These are phyloP conservation scores for Cyberlindnera saturnus DNA, from an alignment of 805 yeast genomes.

Conservation along the genomic window DNA sequence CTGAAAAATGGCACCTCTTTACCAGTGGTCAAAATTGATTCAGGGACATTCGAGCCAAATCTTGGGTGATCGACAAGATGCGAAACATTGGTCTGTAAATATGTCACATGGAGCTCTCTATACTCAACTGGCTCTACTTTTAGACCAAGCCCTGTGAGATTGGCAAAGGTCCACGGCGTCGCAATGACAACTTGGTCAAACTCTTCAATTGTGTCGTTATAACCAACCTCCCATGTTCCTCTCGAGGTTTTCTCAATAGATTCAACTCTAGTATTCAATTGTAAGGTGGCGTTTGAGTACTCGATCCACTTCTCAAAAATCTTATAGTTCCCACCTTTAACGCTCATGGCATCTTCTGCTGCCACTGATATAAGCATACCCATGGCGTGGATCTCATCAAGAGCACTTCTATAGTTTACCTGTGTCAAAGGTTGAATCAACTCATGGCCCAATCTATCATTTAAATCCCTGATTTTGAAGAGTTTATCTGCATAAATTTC, in stretches of 20 bases:
- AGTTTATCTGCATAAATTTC: background rate
- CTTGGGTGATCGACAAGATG: conserved; percentile 16
- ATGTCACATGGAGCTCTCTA: conserved; percentile 33
- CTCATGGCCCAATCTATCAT: conserved; percentile 12
- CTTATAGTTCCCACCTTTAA: conserved; percentile 40
- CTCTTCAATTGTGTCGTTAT: conserved; percentile 6
- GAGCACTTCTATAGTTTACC: conserved; percentile 37
- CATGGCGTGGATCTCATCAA: conserved; percentile 36
- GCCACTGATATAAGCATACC: conserved; percentile 36
- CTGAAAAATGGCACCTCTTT: conserved; percentile 27
- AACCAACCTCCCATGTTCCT: conserved; percentile 9
- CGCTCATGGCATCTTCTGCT: conserved; percentile 28
- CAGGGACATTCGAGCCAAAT: conserved; percentile 22
- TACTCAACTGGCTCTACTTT: conserved; percentile 27
- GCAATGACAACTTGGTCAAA: conserved; percentile 43
- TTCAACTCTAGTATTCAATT: conserved; percentile 26
- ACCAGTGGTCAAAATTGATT: conserved; percentile 23
- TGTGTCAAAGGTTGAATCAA: conserved; percentile 36
- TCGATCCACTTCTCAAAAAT: conserved; percentile 37
- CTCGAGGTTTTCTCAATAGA: conserved; percentile 10
- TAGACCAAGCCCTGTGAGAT: conserved; percentile 5
- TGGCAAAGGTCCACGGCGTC: conserved; percentile 31
- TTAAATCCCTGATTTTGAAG: background rate
- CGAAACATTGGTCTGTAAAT: conserved; percentile 23
- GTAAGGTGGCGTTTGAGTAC: conserved; percentile 27